Percentiles rank a stretch among this genome's conserved stretches.
Conservation (phyloP, 345 rosid genomes). For the Firmiana major region DNA sequence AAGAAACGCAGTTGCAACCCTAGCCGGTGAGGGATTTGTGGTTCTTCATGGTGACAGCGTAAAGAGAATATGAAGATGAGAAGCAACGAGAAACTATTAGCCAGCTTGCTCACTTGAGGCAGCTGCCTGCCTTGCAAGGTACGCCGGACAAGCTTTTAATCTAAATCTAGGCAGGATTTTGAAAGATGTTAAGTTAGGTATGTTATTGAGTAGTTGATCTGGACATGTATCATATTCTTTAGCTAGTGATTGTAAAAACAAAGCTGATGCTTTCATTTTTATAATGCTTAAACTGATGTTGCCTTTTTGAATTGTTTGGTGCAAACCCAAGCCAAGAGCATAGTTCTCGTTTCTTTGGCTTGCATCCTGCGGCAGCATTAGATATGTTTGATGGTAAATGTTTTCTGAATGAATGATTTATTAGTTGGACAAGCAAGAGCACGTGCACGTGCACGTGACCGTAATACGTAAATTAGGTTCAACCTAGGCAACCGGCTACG, state of each 20-base stretch:
- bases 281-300: not conserved
- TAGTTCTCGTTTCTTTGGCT: not conserved
- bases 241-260: too few species aligned
- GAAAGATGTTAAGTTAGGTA: too few species aligned
- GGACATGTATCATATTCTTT: too few species aligned
- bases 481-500: not conserved
- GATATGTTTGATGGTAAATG: not conserved
- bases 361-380: not conserved
- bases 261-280: not conserved
- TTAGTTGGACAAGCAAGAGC: not conserved
- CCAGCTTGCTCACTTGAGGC: not conserved
- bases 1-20: constrained; percentile 56
- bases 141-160: too few species aligned
- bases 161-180: too few species aligned
- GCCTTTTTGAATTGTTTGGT: not conserved
- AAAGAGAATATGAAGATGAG: constrained; percentile 49
- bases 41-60: constrained; percentile 66
- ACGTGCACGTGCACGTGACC: not conserved
- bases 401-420: not conserved
- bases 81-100: not conserved
- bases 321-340: not conserved
- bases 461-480: not conserved
- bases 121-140: not conserved
- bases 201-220: too few species aligned
- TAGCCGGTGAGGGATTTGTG: constrained; percentile 73